phyloP scores from a whole-genome alignment of 768 basidiomycete genomes.

The Naematelia aurantialba region DNA sequence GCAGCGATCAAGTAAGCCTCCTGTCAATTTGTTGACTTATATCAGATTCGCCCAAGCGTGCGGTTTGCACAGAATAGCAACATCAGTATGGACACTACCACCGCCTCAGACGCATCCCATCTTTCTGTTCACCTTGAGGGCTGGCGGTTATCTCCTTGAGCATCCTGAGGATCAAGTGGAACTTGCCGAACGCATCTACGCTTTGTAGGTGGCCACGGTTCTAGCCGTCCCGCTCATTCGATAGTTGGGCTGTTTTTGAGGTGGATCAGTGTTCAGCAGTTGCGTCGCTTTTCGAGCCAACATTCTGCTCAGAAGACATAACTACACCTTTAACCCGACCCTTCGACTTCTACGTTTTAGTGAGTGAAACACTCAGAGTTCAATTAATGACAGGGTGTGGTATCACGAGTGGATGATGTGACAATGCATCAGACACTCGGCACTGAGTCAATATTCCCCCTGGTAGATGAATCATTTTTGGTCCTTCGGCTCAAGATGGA shows the following conservation, averaged over 20 bases:
- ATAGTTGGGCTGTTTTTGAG: slow-evolving; percentile 29
- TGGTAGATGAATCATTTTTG: neutral
- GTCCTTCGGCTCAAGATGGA: slow-evolving; percentile 5
- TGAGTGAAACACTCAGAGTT: slow-evolving; percentile 4
- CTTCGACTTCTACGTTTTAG: slow-evolving; percentile 12
- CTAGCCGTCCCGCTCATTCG: neutral
- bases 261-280: slow-evolving; percentile 23
- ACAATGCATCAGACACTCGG: neutral
- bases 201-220: slow-evolving; percentile 13
- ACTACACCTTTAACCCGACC: slow-evolving; percentile 29
- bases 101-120: slow-evolving; percentile 2
- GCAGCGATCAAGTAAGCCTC: slow-evolving; percentile 14
- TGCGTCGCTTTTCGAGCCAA: slow-evolving; percentile 23
- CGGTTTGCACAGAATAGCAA: slow-evolving; percentile 24
- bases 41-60: slow-evolving; percentile 19
- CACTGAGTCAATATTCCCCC: neutral
- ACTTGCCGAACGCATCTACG: slow-evolving; percentile 21
- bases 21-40: neutral
- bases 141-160: slow-evolving; percentile 11
- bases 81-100: slow-evolving; percentile 10
- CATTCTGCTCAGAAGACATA: slow-evolving; percentile 16
- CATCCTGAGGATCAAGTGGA: slow-evolving; percentile 24
- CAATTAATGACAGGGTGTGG: slow-evolving; percentile 7
- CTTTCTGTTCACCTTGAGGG: slow-evolving; percentile 9
- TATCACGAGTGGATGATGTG: slow-evolving; percentile 3